Base-by-base conservation (phyloP, 2,329 filamentous ascomycete genomes). In the Calonectria multiphialidica region DNA sequence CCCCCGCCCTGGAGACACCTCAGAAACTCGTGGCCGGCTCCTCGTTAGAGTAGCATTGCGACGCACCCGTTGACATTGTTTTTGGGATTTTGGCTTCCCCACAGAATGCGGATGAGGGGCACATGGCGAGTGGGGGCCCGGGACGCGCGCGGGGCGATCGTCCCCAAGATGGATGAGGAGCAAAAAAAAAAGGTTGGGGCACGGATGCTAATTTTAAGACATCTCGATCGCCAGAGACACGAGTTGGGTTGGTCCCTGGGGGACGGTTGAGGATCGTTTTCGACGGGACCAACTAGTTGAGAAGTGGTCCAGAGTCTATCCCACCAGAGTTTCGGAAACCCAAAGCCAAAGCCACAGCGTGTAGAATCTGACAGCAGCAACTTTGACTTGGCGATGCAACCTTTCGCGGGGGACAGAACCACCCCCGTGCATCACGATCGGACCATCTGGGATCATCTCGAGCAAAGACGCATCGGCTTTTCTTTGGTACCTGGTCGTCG, bases 51-150 rank as follows among this genome's bases (percentile, higher is more conserved):
- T 45, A 13, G 9, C 25, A 23, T 10, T 13, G n/a, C 37, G 6
- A 23, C 8, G 37, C 57, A 53, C 28, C 47, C 28, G 47, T 40
- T 53, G 45, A 23, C 35, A 12, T 40, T 65, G 30, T n/a, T 23
- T 33, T 68, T 23, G 30, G 15, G 53, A 50, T 35, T 63, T 21
- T 18, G 30, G 25, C 40, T 71, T 71, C 69, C 69, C 69, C 69
- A 64, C 30, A 42, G 25, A 47, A 57, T 45, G 50, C 47, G 47
- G 47, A 68, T 44, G 63, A 45, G 64, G 53, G 64, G 65, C 65
- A 72, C 65, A 69, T 72, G 65, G 70, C 49, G 59, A 28, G 70
- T 72, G 70, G 70, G 33, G 62, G 61, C 68, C 40, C 9, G 23
- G 44, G 61, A 37, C 21, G 21, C 13, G 30, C 61, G 62, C 70